These are phyloP conservation scores for Entophlyctis luteolus DNA, from an alignment of 192 early-diverging fungal species.

Conservation along the genomic window DNA sequence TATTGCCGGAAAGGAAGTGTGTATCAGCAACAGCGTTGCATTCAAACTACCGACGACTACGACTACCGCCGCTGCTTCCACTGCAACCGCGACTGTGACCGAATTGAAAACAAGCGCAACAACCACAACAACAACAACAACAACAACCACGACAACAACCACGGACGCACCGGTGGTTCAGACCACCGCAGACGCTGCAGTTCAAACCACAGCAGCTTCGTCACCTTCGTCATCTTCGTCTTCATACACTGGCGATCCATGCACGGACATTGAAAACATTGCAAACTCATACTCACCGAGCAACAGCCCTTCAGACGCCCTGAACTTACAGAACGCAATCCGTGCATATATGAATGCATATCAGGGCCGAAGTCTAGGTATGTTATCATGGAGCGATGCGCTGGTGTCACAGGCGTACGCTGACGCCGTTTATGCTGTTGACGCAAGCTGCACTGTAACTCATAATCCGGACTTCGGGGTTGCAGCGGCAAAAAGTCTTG, in stretches of 20 bases:
- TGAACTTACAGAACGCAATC: slow-evolving; percentile 7
- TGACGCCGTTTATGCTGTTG: slow-evolving; percentile 4
- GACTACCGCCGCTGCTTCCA: slow-evolving; percentile 1
- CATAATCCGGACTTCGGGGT: slow-evolving; percentile 10
- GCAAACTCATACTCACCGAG: not conserved
- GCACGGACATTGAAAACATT: not conserved
- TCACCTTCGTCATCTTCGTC: not conserved
- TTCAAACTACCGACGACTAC: not conserved
- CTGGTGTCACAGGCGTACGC: not conserved
- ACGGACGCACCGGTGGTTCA: not conserved
- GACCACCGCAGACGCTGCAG: not conserved
- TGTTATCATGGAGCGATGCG: not conserved
- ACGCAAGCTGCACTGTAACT: not conserved
- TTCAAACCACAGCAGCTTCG: not conserved
- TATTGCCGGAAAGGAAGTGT: not conserved
- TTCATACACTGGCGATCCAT: too few species aligned
- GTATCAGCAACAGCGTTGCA: not conserved
- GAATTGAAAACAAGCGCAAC: too few species aligned
- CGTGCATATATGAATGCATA: not conserved
- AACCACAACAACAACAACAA: too few species aligned
- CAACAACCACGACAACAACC: not conserved
- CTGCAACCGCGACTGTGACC: too few species aligned
- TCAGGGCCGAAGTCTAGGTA: not conserved
- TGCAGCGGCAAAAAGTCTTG: not conserved
- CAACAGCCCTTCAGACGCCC: not conserved